phyloP scores from a whole-genome alignment of 805 yeast genomes.

The Vanderwaltozyma tropicalis region DNA sequence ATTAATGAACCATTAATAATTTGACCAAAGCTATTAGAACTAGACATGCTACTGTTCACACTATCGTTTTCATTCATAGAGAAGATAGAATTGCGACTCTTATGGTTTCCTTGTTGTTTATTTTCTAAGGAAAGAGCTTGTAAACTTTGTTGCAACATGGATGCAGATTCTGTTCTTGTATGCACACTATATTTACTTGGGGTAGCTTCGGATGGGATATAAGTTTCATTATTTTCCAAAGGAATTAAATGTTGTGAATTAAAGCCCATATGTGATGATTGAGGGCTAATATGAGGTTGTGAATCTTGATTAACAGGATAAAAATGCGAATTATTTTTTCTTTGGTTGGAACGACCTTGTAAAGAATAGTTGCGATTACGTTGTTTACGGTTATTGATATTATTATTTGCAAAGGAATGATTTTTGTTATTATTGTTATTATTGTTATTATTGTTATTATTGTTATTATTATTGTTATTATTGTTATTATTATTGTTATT shows the following conservation, averaged over 20 bases:
- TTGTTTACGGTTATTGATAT: conserved; percentile 1
- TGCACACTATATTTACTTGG: too few relatives aligned
- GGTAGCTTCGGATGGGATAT: not conserved
- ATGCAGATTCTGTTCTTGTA: not conserved
- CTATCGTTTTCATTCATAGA: not conserved
- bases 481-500: conserved; percentile 6
- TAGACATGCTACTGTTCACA: not conserved
- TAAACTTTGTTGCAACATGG: not conserved
- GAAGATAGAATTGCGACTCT: not conserved
- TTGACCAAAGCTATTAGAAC: not conserved
- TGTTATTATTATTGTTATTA: conserved; percentile 6
- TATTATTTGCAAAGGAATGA: too few relatives aligned
- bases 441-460: conserved; percentile 5
- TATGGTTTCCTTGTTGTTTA: not conserved
- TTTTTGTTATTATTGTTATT: conserved; percentile 4
- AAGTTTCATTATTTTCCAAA: not conserved
- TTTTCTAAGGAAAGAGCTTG: not conserved
- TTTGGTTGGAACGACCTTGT: too few relatives aligned
- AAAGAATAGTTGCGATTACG: too few relatives aligned
- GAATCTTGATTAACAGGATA: too few relatives aligned
- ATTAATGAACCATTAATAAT: not conserved
- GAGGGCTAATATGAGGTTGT: too few relatives aligned
- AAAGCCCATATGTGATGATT: too few relatives aligned
- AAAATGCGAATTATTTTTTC: too few relatives aligned
- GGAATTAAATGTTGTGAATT: too few relatives aligned